These are phyloP conservation scores for Fusarium fujikuroi DNA, from an alignment of 2,329 filamentous ascomycete genomes.

Conservation along the genomic window DNA sequence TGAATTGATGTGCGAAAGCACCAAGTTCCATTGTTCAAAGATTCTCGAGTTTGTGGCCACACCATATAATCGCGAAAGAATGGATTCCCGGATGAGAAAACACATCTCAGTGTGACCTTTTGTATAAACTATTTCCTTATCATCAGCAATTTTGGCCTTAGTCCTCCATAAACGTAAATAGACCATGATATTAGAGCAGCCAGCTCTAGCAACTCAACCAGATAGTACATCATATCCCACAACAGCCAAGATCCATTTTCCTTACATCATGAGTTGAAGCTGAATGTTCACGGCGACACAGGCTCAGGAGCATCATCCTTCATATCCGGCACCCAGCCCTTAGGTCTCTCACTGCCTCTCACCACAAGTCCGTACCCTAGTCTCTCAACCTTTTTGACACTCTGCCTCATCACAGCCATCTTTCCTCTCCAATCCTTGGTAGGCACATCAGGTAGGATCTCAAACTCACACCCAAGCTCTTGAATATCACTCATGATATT, in stretches of 20 bases:
- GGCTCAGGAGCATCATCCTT: constrained; percentile 50
- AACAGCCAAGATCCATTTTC: not conserved
- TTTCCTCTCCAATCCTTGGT: constrained; percentile 76
- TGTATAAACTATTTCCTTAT: not conserved
- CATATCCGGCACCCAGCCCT: constrained; percentile 90
- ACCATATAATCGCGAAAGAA: not conserved
- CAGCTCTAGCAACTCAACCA: constrained; percentile 21
- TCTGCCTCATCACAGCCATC: constrained; percentile 84
- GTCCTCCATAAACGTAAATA: not conserved
- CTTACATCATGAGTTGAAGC: not conserved
- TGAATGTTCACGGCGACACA: constrained; percentile 40
- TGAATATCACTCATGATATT: constrained; percentile 85
- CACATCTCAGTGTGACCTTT: not conserved
- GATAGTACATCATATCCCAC: not conserved
- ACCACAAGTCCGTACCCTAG: constrained; percentile 89
- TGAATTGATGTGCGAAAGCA: not conserved
- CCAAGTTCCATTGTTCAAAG: not conserved
- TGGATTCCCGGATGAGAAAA: not conserved
- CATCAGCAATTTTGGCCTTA: not conserved
- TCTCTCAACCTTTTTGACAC: constrained; percentile 93
- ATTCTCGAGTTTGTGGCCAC: not conserved
- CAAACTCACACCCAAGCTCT: constrained; percentile 78
- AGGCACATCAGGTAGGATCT: constrained; percentile 72
- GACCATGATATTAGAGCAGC: not conserved
- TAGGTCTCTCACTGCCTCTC: constrained; percentile 86